Conservation (phyloP, 2,329 filamentous ascomycete genomes). For the Microsporum ferrugineum region DNA sequence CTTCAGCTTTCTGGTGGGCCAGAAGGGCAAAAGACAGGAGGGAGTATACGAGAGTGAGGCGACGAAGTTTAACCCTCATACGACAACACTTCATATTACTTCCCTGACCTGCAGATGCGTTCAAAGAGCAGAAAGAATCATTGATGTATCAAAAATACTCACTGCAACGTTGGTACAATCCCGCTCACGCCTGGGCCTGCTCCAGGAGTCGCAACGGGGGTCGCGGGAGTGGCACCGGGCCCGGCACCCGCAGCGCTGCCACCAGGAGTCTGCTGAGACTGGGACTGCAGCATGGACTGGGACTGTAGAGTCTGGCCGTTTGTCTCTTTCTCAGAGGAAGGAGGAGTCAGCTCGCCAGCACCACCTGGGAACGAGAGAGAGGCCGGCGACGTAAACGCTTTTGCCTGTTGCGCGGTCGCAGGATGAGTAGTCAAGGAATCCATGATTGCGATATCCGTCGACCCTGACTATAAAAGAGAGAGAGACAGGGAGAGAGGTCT, state of each 20-base stretch:
- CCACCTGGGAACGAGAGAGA: slow-evolving; percentile 87
- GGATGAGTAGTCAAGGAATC: slow-evolving; percentile 87
- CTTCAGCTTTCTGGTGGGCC: slow-evolving; percentile 41
- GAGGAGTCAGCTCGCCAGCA: slow-evolving; percentile 70
- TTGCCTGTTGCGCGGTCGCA: slow-evolving; percentile 80
- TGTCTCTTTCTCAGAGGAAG: slow-evolving; percentile 53
- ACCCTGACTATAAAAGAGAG: neutral
- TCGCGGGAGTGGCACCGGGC: slow-evolving; percentile 74
- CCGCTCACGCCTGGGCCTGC: slow-evolving; percentile 74
- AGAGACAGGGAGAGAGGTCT: too few species aligned
- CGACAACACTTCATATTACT: neutral
- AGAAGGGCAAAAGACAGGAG: slow-evolving; percentile 28
- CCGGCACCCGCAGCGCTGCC: slow-evolving; percentile 47
- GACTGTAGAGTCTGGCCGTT: slow-evolving; percentile 27
- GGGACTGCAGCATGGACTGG: slow-evolving; percentile 24
- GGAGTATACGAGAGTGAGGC: too few species aligned
- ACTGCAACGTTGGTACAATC: slow-evolving; percentile 89
- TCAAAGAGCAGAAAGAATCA: slow-evolving; percentile 19
- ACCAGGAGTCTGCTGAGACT: slow-evolving; percentile 39
- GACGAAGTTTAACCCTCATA: neutral
- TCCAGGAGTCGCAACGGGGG: slow-evolving; percentile 82
- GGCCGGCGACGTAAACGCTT: slow-evolving; percentile 85
- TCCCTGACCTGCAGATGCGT: neutral
- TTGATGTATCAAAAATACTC: slow-evolving; percentile 46
- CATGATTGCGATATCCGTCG: slow-evolving; percentile 41